Evolutionary conservation across 2,329 filamentous ascomycete species (phyloP).

Genomic region (Venturia pyrina): DNA sequence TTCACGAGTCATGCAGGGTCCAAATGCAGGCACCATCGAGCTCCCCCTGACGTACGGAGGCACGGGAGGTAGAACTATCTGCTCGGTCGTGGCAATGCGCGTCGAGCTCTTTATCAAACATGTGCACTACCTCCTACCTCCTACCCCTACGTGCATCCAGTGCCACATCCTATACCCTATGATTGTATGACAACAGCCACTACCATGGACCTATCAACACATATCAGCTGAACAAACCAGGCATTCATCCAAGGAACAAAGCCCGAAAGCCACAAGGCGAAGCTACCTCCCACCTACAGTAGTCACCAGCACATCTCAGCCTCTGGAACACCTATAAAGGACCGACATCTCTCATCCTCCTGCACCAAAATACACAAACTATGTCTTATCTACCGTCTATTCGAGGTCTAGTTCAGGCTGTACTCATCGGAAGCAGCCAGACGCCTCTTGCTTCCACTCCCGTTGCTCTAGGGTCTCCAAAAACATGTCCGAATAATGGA

Average conservation of each 20-base stretch:
- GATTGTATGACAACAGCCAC: not conserved
- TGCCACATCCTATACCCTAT: not conserved
- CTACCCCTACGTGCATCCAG: not conserved
- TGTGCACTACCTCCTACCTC: not conserved
- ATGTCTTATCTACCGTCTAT: conserved; percentile 4
- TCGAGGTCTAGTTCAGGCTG: not conserved
- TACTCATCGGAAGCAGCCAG: not conserved
- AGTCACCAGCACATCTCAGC: conserved; percentile 1
- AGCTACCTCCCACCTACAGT: not conserved
- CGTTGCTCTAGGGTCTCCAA: not conserved
- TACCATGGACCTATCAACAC: not conserved
- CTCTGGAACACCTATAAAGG: not conserved
- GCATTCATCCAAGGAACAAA: not conserved
- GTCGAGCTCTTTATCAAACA: not conserved
- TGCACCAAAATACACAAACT: not conserved
- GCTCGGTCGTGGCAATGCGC: not conserved
- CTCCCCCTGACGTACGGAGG: not conserved
- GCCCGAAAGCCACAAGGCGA: not conserved
- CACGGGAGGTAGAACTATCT: too few species aligned
- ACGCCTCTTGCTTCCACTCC: not conserved
- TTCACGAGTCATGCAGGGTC: conserved; percentile 1
- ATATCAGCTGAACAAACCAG: not conserved
- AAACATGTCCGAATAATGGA: conserved; percentile 7
- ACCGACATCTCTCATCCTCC: not conserved
- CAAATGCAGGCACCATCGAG: not conserved